A percentile compares a stretch with the other conserved stretches of the same genome.
phyloP scores from a whole-genome alignment of 495 filamentous ascomycete species.

The Glutinoglossum americanum region DNA sequence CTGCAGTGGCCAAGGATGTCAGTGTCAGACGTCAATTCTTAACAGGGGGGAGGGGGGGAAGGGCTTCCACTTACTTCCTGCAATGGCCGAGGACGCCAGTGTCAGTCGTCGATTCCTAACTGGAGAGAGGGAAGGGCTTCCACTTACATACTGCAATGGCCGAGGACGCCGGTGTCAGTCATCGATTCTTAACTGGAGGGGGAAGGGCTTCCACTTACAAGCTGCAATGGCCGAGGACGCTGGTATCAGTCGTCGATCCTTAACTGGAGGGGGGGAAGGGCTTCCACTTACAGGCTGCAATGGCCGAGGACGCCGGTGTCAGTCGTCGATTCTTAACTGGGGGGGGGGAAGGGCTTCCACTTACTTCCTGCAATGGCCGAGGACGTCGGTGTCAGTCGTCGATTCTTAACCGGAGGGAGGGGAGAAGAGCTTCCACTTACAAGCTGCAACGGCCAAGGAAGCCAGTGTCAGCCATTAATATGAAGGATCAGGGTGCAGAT shows the following conservation, averaged over 20 bases:
- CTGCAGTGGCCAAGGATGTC: not conserved
- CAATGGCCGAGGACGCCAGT: not conserved
- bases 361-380: not conserved
- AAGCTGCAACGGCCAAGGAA: not conserved
- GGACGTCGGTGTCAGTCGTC: not conserved
- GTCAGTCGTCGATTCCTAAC: not conserved
- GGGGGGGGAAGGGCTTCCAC: not conserved
- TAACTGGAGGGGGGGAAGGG: too few relatives aligned
- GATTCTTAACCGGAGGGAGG: not conserved
- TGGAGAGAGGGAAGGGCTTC: too few relatives aligned
- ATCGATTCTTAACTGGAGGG: too few relatives aligned
- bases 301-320: too few relatives aligned
- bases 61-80: not conserved
- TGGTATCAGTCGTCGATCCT: too few relatives aligned
- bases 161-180: too few relatives aligned
- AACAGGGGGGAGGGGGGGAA: not conserved
- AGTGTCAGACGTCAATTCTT: not conserved
- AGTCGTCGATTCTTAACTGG: not conserved
- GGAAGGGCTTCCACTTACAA: too few relatives aligned
- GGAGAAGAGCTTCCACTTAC: not conserved
- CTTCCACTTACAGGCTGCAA: too few relatives aligned
- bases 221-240: too few relatives aligned
- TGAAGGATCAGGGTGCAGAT: not conserved
- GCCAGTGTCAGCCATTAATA: not conserved
- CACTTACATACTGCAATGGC: too few relatives aligned